Evolutionary conservation across 2,329 filamentous ascomycete genomes (phyloP), one percentile per base, ranked within the genome.

Genomic region (Diplodia sapinea): DNA sequence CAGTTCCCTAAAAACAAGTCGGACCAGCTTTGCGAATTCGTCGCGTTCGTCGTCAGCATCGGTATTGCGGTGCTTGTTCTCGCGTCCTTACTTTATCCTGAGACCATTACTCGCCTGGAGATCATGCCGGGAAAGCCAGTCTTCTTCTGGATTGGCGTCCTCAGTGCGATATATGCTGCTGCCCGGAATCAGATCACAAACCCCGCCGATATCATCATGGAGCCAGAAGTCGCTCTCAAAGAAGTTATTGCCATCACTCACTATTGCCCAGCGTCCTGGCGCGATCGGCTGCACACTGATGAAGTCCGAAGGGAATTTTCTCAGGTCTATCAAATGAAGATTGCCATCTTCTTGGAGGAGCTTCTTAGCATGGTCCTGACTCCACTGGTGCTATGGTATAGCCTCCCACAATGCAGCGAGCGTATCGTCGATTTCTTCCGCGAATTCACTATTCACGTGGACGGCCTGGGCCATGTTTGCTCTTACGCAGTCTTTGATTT

Each of bases 401-500:
- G 92, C 69, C 84, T 98, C 40, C 93, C 94, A 0, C 91, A 89
- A 72, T 96, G 92, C 78, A 94, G 91, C 76, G 94, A 98, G 72
- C 92, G 94, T 68, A 90, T 99, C 70, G 90, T 98, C 68, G 95
- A 99, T 79, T 99, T 99, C 79, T 98, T 99, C 82, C 89, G 95
- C 49, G 95, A 99, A 76, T 97, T 98, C 73, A 98, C 95, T 0
- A 89, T 99, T 26, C 94, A 99, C 73, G 94, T 99, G 17, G 95
- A 99, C 75, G 95, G 95, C 0, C 86, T 99, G 43, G 95, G 95
- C 26, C 94, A 97, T 71, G 93, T 98, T 12, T 99, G 95, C 79
- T 97, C 94, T 1, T 98, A 97, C 80, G 95, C 95, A 3, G 93
- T 97, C 43, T 99, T 99, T 74, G 92, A 97, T 70, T 98, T 98